Base-by-base conservation (phyloP, 176 grass and related monocot species). In the Hordeum marinum region DNA sequence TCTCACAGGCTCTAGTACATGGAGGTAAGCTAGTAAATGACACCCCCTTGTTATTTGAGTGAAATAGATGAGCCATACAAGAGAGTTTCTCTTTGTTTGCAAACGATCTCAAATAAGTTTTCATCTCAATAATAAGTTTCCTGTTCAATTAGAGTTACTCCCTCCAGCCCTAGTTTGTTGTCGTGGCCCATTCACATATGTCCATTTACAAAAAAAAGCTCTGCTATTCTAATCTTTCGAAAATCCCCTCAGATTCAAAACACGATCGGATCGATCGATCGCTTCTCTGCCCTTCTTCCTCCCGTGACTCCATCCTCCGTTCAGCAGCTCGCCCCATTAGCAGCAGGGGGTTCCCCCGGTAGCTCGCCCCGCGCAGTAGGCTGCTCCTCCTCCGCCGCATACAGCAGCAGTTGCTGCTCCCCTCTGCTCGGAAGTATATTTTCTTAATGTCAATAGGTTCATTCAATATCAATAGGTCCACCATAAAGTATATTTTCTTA, bases 1-100 rank as follows among this genome's bases (percentile, higher is more conserved):
- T 87, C 79, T 75, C 95, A 84, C 87, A 84, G 57, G 67, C 89
- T 41, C 60, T 80, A 75, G 63, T 77, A 66, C 66, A 84, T 31
- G 83, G 72, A 62, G 85, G 95, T 95, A 88, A 78, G 68, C 4
- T 4, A 36, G 46, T 87, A 60, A 81, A 43, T 27, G 58, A 73
- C 42, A 1, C 35, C 5, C 8, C 68, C 41, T 80, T 29, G 34
- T 77, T 71, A 8, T 78, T 77, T 17, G 13, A 62, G 29, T 55
- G 65, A 5, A 80, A 59, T 72, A 10, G 50, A 68, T 21, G 48
- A 77, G 62, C 17, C 68, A 63, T 39, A 40, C 7, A 64, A 65
- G 8, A 72, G 62, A n/a, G 21, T 48, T 45, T 77, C 31, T 7
- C 2, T 71, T 36, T 78, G 59, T 35, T 32, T 46, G n/a, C 42